Percentiles rank a stretch among this genome's conserved stretches.
Conservation (phyloP, 208 protist species). For the Vickermania ingenoplastis region DNA sequence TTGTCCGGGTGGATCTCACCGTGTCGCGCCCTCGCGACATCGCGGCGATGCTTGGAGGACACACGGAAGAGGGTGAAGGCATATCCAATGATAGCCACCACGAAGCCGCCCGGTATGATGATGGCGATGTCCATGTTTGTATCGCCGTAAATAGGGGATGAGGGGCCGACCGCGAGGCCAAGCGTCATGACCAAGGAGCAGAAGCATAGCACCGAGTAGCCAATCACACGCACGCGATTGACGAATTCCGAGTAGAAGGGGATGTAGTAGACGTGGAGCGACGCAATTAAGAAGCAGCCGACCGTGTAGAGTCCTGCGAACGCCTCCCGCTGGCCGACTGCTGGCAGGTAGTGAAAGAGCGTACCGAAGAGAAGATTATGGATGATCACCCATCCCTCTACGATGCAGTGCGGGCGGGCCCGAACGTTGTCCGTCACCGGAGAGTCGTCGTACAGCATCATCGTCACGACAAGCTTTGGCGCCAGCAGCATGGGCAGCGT, state of each 20-base stretch:
- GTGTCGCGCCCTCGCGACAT: conserved; percentile 2
- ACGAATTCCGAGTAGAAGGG: conserved; percentile 11
- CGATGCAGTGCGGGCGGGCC: conserved; percentile 14
- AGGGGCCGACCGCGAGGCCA: background rate
- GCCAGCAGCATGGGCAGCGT: conserved; percentile 8
- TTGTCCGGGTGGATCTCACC: background rate
- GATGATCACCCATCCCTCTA: conserved; percentile 9
- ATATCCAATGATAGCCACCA: conserved; percentile 6
- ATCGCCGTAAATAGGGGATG: conserved; percentile 1
- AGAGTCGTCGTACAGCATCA: conserved; percentile 16
- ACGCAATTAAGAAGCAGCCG: conserved; percentile 6
- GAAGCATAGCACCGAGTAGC: conserved; percentile 4
- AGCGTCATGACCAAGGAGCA: conserved; percentile 5
- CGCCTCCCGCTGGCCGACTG: conserved; percentile 6
- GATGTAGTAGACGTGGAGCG: conserved; percentile 13
- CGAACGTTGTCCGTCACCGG: conserved; percentile 1
- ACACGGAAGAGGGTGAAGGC: conserved; percentile 9
- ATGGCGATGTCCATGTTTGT: conserved; percentile 7
- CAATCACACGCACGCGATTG: conserved; percentile 9
- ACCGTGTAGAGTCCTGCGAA: conserved; percentile 6
- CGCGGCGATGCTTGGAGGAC: conserved; percentile 2
- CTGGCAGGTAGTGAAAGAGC: conserved; percentile 12
- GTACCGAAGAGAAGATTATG: conserved; percentile 5
- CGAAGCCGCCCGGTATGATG: conserved; percentile 2
- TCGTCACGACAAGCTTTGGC: conserved; percentile 5